phyloP scores from a whole-genome alignment of 2,329 filamentous ascomycete genomes.

The Didymellaceae sp. region DNA sequence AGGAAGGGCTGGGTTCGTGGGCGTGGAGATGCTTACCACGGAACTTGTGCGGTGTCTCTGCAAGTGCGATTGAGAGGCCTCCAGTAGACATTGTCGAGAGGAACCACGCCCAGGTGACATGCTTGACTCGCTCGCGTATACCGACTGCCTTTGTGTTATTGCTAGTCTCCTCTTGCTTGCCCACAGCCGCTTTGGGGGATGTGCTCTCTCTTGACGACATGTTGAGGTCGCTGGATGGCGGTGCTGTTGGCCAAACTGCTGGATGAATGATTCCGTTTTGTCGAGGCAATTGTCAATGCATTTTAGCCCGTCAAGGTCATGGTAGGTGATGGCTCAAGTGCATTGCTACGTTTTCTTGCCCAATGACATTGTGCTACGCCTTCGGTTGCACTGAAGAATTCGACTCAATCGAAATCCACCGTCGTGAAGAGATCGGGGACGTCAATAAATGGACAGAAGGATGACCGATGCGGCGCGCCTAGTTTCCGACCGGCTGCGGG shows the following conservation, averaged over 20 bases:
- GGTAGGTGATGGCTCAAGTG: too few species aligned
- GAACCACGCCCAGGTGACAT: slow-evolving; percentile 57
- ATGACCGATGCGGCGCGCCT: not conserved
- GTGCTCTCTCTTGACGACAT: slow-evolving; percentile 3
- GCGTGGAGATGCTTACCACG: slow-evolving; percentile 17
- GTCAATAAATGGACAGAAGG: not conserved
- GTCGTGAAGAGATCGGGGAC: not conserved
- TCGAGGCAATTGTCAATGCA: not conserved
- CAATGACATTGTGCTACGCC: too few species aligned
- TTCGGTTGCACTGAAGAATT: too few species aligned
- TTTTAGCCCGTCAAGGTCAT: too few species aligned
- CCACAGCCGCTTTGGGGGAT: not conserved
- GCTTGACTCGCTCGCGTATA: slow-evolving; percentile 33
- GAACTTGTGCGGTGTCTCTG: slow-evolving; percentile 51
- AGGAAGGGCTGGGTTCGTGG: not conserved
- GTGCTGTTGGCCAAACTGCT: not conserved
- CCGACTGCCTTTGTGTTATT: slow-evolving; percentile 8
- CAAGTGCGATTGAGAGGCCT: slow-evolving; percentile 52
- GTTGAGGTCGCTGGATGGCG: not conserved
- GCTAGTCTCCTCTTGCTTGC: slow-evolving; percentile 4
- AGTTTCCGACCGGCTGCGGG: slow-evolving; percentile 13
- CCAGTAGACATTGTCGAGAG: slow-evolving; percentile 56
- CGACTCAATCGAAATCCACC: too few species aligned
- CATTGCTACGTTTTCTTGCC: too few species aligned
- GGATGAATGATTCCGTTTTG: not conserved